phyloP scores from a whole-genome alignment of 345 rosid species.

The Dovyalis caffra region DNA sequence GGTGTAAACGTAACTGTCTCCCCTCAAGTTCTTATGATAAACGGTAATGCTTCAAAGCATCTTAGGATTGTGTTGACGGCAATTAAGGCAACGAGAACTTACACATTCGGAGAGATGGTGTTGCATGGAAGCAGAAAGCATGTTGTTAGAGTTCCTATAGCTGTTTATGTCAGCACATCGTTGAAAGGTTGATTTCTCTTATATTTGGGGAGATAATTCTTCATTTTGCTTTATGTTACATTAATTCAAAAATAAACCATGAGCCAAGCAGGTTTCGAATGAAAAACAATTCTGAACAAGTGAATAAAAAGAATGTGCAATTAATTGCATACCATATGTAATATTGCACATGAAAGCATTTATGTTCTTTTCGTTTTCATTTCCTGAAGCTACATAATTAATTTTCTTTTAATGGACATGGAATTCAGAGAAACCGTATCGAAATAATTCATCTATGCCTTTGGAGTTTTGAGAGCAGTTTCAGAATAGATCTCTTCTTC shows the following conservation, averaged over 20 bases:
- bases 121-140: conserved; percentile 36
- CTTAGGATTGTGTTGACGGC: conserved; percentile 27
- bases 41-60: conserved; percentile 30
- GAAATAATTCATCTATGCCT: conserved; percentile 25
- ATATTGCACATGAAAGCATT: not conserved
- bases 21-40: conserved; percentile 24
- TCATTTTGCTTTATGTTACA: not conserved
- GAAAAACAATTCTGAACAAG: not conserved
- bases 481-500: conserved; percentile 27
- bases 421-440: not conserved
- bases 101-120: conserved; percentile 39
- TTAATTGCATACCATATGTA: not conserved
- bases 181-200: conserved; percentile 10
- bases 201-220: not conserved
- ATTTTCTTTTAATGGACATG: not conserved
- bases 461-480: conserved; percentile 18
- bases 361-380: not conserved
- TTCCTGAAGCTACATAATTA: not conserved
- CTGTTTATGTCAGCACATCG: conserved; percentile 31
- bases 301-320: not conserved
- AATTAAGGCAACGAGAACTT: conserved; percentile 23
- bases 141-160: conserved; percentile 38
- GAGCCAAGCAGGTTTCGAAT: not conserved
- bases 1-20: conserved; percentile 33
- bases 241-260: not conserved